Conservation (phyloP, 2,329 filamentous ascomycete genomes). For the Escovopsis sp. region DNA sequence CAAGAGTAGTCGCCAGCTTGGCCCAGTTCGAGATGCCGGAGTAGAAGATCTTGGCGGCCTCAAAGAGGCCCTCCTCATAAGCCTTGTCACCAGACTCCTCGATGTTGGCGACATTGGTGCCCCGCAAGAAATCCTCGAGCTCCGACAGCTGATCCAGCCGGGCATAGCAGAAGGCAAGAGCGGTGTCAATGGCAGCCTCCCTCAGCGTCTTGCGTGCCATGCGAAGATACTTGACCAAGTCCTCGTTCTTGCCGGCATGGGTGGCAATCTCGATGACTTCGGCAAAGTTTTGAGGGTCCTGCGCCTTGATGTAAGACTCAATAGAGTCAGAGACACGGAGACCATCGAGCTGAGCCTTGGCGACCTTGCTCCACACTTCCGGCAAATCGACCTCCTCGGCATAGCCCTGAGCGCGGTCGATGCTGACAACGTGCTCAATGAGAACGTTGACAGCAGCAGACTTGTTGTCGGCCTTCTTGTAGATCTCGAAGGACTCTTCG, state of each 20-base stretch:
- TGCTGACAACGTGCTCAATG: slow-evolving; percentile 92
- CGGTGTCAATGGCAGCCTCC: slow-evolving; percentile 86
- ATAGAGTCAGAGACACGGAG: slow-evolving; percentile 85
- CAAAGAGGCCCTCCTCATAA: slow-evolving; percentile 82
- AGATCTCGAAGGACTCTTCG: slow-evolving; percentile 96
- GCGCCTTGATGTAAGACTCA: slow-evolving; percentile 91
- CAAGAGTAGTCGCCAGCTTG: slow-evolving; percentile 91
- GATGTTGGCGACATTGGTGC: slow-evolving; percentile 86
- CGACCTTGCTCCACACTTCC: slow-evolving; percentile 96
- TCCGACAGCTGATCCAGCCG: slow-evolving; percentile 83
- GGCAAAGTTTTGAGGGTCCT: slow-evolving; percentile 80
- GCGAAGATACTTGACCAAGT: slow-evolving; percentile 86
- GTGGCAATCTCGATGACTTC: slow-evolving; percentile 96
- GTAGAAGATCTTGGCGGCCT: slow-evolving; percentile 98
- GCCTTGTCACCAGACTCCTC: slow-evolving; percentile 98
- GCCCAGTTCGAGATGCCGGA: slow-evolving; percentile 99
- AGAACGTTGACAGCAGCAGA: slow-evolving; percentile 77
- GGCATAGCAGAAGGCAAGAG: slow-evolving; percentile 83
- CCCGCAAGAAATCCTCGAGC: slow-evolving; percentile 88
- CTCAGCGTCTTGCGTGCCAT: slow-evolving; percentile 97
- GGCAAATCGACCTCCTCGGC: slow-evolving; percentile 88
- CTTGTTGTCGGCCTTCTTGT: slow-evolving; percentile 93
- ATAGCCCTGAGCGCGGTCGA: slow-evolving; percentile 90
- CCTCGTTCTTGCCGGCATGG: slow-evolving; percentile 92
- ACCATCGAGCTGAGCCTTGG: slow-evolving; percentile 93